These are phyloP conservation scores for Ambrosia artemisiifolia DNA, from an alignment of 129 eudicot genomes.

Conservation along the genomic window DNA sequence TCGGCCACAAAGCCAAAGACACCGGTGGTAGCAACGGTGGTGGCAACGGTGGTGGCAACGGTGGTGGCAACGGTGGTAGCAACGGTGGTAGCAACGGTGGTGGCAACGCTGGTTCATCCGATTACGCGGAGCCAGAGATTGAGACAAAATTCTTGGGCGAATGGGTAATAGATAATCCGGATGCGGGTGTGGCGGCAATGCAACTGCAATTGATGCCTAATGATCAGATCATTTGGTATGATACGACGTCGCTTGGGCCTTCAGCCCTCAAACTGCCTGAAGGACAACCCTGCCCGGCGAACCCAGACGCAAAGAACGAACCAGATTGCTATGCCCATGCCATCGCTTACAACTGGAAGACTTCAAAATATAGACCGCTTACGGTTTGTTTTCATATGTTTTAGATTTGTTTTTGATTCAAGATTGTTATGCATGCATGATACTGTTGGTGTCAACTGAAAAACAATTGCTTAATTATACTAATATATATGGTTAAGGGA, in stretches of 20 bases:
- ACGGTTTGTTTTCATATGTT: slow-evolving; percentile 29
- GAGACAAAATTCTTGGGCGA: slow-evolving; percentile 29
- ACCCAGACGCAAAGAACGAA: slow-evolving; percentile 23
- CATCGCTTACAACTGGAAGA: slow-evolving; percentile 51
- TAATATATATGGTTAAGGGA: no score
- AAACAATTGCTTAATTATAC: no score
- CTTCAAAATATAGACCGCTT: slow-evolving; percentile 42
- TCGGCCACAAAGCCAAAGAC: neutral
- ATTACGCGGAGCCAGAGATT: slow-evolving; percentile 14
- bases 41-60: neutral
- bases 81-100: no score
- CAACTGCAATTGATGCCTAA: slow-evolving; percentile 80
- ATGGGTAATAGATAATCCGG: slow-evolving; percentile 37
- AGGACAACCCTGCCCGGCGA: slow-evolving; percentile 20
- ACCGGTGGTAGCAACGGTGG: slow-evolving; percentile 7
- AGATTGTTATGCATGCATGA: no score
- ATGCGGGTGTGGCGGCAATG: slow-evolving; percentile 82
- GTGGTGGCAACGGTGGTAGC: no score
- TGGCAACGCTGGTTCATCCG: neutral
- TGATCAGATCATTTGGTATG: slow-evolving; percentile 60
- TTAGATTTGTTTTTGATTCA: neutral
- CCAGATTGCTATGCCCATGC: slow-evolving; percentile 78
- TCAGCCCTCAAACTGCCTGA: slow-evolving; percentile 40
- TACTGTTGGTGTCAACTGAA: no score
- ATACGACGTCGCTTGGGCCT: slow-evolving; percentile 62